Percentiles rank a stretch among this genome's conserved stretches.
Conservation (phyloP, 2,329 filamentous ascomycete genomes). For the Hirsutella rhossiliensis region DNA sequence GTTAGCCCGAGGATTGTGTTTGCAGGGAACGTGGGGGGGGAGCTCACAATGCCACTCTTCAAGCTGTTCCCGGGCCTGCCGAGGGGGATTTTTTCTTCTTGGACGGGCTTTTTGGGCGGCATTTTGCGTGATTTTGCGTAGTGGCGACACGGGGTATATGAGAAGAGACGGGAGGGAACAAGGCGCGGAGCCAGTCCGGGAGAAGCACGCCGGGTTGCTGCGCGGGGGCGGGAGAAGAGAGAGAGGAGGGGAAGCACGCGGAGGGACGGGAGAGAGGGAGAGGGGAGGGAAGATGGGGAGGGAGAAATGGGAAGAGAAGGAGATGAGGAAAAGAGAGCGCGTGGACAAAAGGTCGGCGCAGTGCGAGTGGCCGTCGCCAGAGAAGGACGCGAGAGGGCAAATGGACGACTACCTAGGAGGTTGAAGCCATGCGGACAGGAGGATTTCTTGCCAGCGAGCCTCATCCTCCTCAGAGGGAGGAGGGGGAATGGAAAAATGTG, state of each 20-base stretch:
- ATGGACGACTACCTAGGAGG: background rate
- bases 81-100: slow-evolving; percentile 93
- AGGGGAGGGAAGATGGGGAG: background rate
- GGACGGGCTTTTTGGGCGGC: slow-evolving; percentile 86
- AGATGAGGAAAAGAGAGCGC: background rate
- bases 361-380: background rate
- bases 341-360: too few relatives aligned
- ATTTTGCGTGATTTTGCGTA: slow-evolving; percentile 62
- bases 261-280: background rate
- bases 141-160: slow-evolving; percentile 36
- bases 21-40: slow-evolving; percentile 2
- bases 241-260: background rate
- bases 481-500: background rate
- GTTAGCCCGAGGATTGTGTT: background rate
- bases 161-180: slow-evolving; percentile 27
- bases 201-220: slow-evolving; percentile 34
- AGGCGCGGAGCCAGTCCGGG: slow-evolving; percentile 28
- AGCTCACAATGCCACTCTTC: slow-evolving; percentile 93
- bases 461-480: background rate
- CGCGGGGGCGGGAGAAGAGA: background rate
- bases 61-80: slow-evolving; percentile 94
- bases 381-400: background rate
- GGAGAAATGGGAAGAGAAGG: background rate
- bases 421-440: background rate
- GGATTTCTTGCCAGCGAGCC: background rate